Percentiles rank a stretch among this genome's conserved stretches.
phyloP scores from a whole-genome alignment of 768 basidiomycete species.

The Panaeolus papilionaceus region DNA sequence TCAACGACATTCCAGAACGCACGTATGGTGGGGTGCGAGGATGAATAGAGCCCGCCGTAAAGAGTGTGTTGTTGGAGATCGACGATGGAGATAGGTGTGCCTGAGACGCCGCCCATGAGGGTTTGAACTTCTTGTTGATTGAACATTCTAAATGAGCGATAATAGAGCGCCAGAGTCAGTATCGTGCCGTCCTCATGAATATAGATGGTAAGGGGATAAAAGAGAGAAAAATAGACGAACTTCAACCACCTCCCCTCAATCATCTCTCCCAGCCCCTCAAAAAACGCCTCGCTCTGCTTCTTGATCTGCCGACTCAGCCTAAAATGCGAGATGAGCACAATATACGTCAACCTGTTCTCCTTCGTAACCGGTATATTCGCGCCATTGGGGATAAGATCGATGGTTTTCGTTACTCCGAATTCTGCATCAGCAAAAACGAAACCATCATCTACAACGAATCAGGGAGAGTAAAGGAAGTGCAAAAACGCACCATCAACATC shows the following conservation, averaged over 20 bases:
- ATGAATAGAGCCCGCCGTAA: conserved; percentile 82
- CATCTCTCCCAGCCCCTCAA: conserved; percentile 91
- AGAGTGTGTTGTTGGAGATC: conserved; percentile 80
- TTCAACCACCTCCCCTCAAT: conserved; percentile 90
- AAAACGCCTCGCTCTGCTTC: conserved; percentile 84
- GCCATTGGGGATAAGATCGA: conserved; percentile 85
- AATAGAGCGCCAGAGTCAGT: too few species aligned
- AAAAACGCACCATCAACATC: conserved; percentile 90
- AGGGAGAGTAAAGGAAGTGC: too few species aligned
- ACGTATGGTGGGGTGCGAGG: conserved; percentile 71
- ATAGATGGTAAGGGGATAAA: too few species aligned
- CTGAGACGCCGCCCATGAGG: conserved; percentile 81
- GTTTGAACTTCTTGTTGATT: conserved; percentile 96
- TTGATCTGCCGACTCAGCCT: conserved; percentile 90
- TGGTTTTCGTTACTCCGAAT: conserved; percentile 75
- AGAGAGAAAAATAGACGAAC: too few species aligned
- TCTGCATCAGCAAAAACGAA: too few species aligned
- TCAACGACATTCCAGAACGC: conserved; percentile 93
- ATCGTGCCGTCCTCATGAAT: too few species aligned
- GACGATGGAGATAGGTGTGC: conserved; percentile 82
- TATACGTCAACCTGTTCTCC: conserved; percentile 90
- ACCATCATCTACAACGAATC: too few species aligned
- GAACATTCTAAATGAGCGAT: too few species aligned
- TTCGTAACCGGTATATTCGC: conserved; percentile 84
- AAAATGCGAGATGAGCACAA: conserved; percentile 88